Evolutionary conservation across 2,329 filamentous ascomycete genomes (phyloP), one percentile per base, ranked within the genome.

Genomic region (Aspergillus clavatus): DNA sequence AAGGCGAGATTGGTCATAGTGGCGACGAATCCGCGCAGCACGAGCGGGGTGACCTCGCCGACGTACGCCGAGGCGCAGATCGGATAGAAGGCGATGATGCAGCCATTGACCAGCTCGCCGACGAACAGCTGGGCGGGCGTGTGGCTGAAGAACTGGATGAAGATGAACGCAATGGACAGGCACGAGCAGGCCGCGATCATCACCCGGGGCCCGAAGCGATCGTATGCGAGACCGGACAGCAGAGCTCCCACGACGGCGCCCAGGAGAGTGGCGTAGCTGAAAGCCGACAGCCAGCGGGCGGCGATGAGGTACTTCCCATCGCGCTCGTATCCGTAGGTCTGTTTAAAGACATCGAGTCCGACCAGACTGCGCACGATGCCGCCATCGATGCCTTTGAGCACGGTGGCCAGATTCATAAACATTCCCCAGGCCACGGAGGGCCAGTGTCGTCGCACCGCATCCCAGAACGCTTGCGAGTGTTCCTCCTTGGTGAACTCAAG

Each of bases 91-190:
- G 80, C 80, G n/a, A 81, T 70, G 0, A 83, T 76, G 5, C 83
- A 67, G 1, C 82, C 81, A 19, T 77, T 76, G 0, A 84, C 68
- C 2, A 85, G 67, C 67, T 84, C 79, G 22, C 80, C 78, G 2
- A 77, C 77, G n/a, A 82, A 73, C 2, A 84, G 68, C 10, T 77
- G 74, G 6, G 71, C 56, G 10, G 82, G 69, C 1, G 74, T 77
- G 2, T 74, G 72, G 10, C 79, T 78, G 54, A 82, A 83, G 67
- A 83, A 82, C 51, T 82, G 79, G 44, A 83, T 75, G 58, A 82
- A 83, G 46, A 83, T 74, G 31, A 82, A 74, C 1, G 65, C 71
- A 10, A 72, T 71, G 7, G 62, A 63, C 10, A 52, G 22, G 7
- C 50, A 28, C 0, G 53, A 61, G 43, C 60, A 63, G 19, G 51